Evolutionary conservation across 495 filamentous ascomycete genomes (phyloP), one percentile per base, ranked within the genome.

Genomic region (Hypoxylon subgilvum): DNA sequence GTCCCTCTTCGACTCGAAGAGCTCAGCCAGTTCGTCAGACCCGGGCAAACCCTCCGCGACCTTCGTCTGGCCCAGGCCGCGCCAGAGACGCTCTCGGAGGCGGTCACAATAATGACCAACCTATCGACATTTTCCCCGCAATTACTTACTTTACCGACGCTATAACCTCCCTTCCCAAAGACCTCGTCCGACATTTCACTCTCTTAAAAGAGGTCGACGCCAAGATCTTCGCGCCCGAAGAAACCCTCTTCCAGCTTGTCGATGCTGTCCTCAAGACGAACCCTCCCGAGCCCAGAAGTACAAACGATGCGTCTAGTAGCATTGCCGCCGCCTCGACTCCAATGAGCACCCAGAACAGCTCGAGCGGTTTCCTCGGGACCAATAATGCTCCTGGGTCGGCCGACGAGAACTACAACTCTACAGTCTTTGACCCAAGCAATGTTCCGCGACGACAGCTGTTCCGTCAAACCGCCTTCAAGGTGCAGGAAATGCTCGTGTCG

Each of bases 141-240:
- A 87, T 97, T 56, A 92, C 90, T 21, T 89, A 93, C 75, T 99
- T 97, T 72, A 88, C 92, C 50, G 92, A 97, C 72, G 85, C 92
- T 39, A 89, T 97, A 63, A 88, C 88, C 14, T 93, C 95, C 18
- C 85, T 99, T 4, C 94, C 94, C 6, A 89, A 91, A 69, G 94
- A 99, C 68, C 90, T 96, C 46, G 89, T 96, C 50, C 83, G 91
- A 55, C 93, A 99, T 71, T 96, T 96, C 67, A 94, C 92, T 4
- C 81, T 97, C 36, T 77, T 99, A 43, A 96, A 96, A 64, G 94
- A 99, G 72, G 94, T 97, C 25, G 95, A 99, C 76, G 93, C 94
- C 42, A 99, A 99, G 74, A 84, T 91, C 46, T 88, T 88, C 67
- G 82, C 84, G 16, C 85, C 88, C 2, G 87, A 91, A 72, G 83